Evolutionary conservation across 345 rosid genomes (phyloP).

Genomic region (Gossypium rotundifolium): DNA sequence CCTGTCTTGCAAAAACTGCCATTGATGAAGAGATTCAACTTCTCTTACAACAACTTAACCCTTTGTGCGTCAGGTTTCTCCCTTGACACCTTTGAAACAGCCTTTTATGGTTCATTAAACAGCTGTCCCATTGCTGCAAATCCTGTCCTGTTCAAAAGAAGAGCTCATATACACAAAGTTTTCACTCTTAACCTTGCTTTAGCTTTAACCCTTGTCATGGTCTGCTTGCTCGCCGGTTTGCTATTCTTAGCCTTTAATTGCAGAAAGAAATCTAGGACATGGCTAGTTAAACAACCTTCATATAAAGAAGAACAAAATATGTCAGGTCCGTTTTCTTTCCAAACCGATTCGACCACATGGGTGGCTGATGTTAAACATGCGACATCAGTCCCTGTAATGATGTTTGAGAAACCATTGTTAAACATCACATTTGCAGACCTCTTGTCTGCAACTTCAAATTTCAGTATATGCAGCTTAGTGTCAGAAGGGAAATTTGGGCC

Average conservation of each 20-base stretch:
- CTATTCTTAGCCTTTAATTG: conserved; percentile 64
- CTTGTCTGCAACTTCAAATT: conserved; percentile 78
- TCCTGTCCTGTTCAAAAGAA: conserved; percentile 48
- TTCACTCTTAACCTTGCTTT: conserved; percentile 49
- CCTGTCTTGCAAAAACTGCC: conserved; percentile 47
- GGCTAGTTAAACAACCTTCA: conserved; percentile 54
- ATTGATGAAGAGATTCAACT: conserved; percentile 66
- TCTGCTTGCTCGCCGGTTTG: conserved; percentile 56
- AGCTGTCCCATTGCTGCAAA: conserved; percentile 87
- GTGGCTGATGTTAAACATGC: conserved; percentile 93
- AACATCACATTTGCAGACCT: conserved; percentile 85
- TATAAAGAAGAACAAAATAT: conserved; percentile 68
- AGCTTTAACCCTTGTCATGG: conserved; percentile 54
- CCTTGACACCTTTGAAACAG: conserved; percentile 32
- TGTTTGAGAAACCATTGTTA: conserved; percentile 87
- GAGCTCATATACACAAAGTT: conserved; percentile 35
- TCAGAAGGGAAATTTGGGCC: conserved; percentile 96
- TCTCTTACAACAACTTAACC: conserved; percentile 84
- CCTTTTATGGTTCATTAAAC: conserved; percentile 57
- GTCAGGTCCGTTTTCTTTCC: conserved; percentile 87
- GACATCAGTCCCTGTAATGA: conserved; percentile 57
- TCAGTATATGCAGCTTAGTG: conserved; percentile 72
- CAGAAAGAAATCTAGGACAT: conserved; percentile 43
- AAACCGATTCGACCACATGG: conserved; percentile 90
- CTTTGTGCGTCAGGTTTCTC: conserved; percentile 55